Base-by-base conservation (phyloP, 176 grass and related monocot genomes). In the Echinochloa phyllopogon region DNA sequence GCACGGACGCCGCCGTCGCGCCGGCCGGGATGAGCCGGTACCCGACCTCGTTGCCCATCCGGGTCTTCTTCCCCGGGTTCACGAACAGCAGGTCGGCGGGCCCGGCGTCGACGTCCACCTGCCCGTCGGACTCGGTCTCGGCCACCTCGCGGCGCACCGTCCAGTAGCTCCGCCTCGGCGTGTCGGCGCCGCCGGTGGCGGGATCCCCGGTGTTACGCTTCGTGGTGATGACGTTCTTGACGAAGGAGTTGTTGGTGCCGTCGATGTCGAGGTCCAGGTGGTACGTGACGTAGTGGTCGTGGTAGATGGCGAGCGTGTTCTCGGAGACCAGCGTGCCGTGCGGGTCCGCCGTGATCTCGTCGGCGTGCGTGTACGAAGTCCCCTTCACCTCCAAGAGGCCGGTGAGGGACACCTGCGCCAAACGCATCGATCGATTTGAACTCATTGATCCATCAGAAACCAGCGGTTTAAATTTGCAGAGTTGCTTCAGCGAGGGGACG, bases 241-340 rank as follows among this genome's bases (percentile, higher is more conserved):
- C 66, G 74, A 97, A 97, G 10, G 91, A 94, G 72, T 97, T 97
- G 49, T 85, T 62, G 8, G 81, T 84, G 40, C 92, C 95, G 57
- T 97, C 95, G 6, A 94, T 72, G 84, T 97, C 92, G 58, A 94
- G 77, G 86, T 97, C 88, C 0, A 97, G 68, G 69, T 92, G 84
- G 84, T 80, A 97, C 4, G 92, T 94, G 14, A 94, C 12, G 70
- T 90, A 93, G 76, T 93, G 95, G 82, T 98, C 95, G 85, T 98
- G 92, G 79, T 95, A 94, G 61, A 98, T 60, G 74, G 85, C 92
- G 21, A 98, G 48, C 4, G 88, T 94, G 78, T 94, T 94, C 68
- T 85, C 84, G 0, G 90, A 69, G 18, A 98, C 63, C 82, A 98
- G 78, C 33, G 86, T 93, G 50, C 95, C 95, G 74, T 98, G 84